phyloP scores from a whole-genome alignment of 176 grass and related monocot species.

The Saccharum officinarum region DNA sequence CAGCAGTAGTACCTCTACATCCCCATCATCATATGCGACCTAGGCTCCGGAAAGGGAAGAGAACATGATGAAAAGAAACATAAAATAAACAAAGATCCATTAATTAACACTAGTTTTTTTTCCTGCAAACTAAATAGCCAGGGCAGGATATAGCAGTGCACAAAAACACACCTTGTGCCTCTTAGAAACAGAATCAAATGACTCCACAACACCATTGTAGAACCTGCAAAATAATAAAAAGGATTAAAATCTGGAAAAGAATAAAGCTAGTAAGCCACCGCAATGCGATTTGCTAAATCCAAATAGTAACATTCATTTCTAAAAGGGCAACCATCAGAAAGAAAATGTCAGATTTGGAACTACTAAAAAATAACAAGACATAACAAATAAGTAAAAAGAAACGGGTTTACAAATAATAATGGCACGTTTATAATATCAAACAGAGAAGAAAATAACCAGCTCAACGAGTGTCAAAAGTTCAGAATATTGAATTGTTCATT shows the following conservation, averaged over 20 bases:
- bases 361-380: neutral
- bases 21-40: constrained; percentile 94
- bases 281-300: constrained; percentile 5
- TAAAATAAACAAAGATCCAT: neutral
- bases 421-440: neutral
- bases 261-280: neutral
- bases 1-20: constrained; percentile 70
- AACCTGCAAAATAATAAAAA: constrained; percentile 51
- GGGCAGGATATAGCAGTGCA: neutral
- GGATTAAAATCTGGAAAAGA: constrained; percentile 20
- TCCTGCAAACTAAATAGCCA: constrained; percentile 10
- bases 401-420: neutral
- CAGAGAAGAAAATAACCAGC: neutral
- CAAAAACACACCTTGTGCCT: constrained; percentile 68
- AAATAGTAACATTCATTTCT: neutral
- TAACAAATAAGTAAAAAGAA: neutral
- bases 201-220: constrained; percentile 67
- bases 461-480: neutral
- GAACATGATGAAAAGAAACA: constrained; percentile 23
- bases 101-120: constrained; percentile 13
- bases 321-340: neutral
- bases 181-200: constrained; percentile 63
- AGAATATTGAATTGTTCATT: constrained; percentile 16
- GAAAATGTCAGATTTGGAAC: neutral
- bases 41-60: constrained; percentile 36